A percentile compares a stretch with the other conserved stretches of the same genome.
Evolutionary conservation across 2,329 filamentous ascomycete genomes (phyloP).

Genomic region (Didymella exigua): DNA sequence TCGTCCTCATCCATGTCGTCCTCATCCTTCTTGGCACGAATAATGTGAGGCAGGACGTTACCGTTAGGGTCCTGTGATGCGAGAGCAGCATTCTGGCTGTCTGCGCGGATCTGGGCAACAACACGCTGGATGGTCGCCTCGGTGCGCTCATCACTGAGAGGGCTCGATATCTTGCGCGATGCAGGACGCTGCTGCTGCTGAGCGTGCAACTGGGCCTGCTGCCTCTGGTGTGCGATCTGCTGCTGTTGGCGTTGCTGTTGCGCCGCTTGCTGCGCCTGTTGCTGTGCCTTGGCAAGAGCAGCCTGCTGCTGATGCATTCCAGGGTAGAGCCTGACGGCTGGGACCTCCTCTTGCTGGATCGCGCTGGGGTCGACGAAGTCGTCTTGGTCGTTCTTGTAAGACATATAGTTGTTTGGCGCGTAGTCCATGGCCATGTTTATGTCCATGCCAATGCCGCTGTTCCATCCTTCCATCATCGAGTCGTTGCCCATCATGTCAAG

Average conservation of each 20-base stretch:
- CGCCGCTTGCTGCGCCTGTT: conserved; percentile 44
- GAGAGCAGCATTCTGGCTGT: conserved; percentile 60
- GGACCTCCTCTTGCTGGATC: conserved; percentile 67
- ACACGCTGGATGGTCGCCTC: conserved; percentile 95
- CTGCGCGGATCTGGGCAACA: conserved; percentile 86
- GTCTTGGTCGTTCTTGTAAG: conserved; percentile 55
- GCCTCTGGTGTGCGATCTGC: conserved; percentile 51
- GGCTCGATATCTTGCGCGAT: conserved; percentile 48
- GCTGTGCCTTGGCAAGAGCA: conserved; percentile 55
- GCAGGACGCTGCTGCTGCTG: conserved; percentile 40
- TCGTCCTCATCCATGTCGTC: conserved; percentile 99
- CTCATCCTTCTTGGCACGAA: conserved; percentile 86
- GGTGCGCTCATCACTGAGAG: conserved; percentile 53
- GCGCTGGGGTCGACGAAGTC: conserved; percentile 76
- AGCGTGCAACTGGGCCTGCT: conserved; percentile 59
- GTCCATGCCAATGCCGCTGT: conserved; percentile 55
- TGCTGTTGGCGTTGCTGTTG: conserved; percentile 59
- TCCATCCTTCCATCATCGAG: conserved; percentile 62
- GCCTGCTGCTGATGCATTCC: conserved; percentile 92
- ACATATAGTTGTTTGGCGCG: conserved; percentile 66
- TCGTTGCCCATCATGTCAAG: conserved; percentile 68
- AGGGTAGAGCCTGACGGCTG: conserved; percentile 79
- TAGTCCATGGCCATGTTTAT: conserved; percentile 73
- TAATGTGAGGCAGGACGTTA: conserved; percentile 66
- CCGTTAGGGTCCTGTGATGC: conserved; percentile 58